Evolutionary conservation across 2,329 filamentous ascomycete genomes (phyloP), one percentile per base, ranked within the genome.

Genomic region (Plectosphaerella sp.): DNA sequence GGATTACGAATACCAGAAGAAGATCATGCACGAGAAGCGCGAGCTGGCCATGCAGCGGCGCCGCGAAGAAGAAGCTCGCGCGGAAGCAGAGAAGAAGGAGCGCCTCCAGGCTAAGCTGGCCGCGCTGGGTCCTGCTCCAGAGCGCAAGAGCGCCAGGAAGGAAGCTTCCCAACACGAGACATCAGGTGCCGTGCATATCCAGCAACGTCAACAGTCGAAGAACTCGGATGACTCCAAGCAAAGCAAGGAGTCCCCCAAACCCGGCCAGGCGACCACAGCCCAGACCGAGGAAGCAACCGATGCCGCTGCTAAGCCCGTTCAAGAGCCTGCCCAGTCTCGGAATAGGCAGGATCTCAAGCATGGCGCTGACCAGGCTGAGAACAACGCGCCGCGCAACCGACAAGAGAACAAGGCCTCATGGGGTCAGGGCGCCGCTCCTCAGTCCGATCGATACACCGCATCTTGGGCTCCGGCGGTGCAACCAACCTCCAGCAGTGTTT

Each of bases 71-170:
- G 85, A 87, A 60, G 84, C 80, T 18, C 79, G 76, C n/a, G 86
- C 89, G 61, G 87, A 90, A 62, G 86, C 83, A n/a, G 88, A 82
- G 16, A 81, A 78, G 54, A 79, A 82, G 60, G 87, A 89, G 62
- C 81, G 88, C 22, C 84, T 92, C 55, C 80, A 84, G 47, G 78
- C 86, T 63, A 91, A 89, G 67, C 70, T 92, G 46, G 87, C 87
- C 59, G 82, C 83, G 9, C 71, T 92, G 63, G 87, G 86, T 0
- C 83, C 85, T 15, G 74, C 80, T 3, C 82, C 83, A 3, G 83
- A 86, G 58, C 77, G 77, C 54, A 82, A 80, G 63, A 79, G 76
- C 48, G 69, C 73, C 5, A 83, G 82, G 63, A 83, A 82, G 61
- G 74, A 78, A 10, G 55, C 65, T 7, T 63, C 72, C 20, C 67